A percentile compares a stretch with the other conserved stretches of the same genome.
Evolutionary conservation across 495 filamentous ascomycete species (phyloP).

Genomic region (Penicillium odoratum): DNA sequence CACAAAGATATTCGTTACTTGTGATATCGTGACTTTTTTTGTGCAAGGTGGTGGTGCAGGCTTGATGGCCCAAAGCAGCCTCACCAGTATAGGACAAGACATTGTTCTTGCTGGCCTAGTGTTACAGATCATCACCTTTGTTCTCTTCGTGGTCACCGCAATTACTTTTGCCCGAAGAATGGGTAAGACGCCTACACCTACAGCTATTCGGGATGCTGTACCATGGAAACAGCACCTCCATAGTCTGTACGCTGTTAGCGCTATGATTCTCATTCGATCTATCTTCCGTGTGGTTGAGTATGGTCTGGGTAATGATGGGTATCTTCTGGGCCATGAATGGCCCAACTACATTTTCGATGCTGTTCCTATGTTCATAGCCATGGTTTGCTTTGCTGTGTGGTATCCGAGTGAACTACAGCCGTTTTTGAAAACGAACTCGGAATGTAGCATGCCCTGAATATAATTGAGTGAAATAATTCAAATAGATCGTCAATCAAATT

Average conservation of each 20-base stretch:
- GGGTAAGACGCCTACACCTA: slow-evolving; percentile 18
- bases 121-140: slow-evolving; percentile 36
- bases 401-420: slow-evolving; percentile 11
- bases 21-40: slow-evolving; percentile 21
- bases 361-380: slow-evolving; percentile 51
- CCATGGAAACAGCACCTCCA: slow-evolving; percentile 50
- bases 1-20: slow-evolving; percentile 23
- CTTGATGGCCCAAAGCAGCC: slow-evolving; percentile 10
- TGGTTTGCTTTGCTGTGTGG: slow-evolving; percentile 43
- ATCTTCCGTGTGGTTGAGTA: slow-evolving; percentile 63
- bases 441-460: no score
- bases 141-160: slow-evolving; percentile 31
- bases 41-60: slow-evolving; percentile 17
- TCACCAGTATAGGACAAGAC: slow-evolving; percentile 6
- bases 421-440: slow-evolving; percentile 1
- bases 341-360: slow-evolving; percentile 14
- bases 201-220: slow-evolving; percentile 14
- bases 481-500: no score
- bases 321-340: slow-evolving; percentile 37
- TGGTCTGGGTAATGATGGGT: slow-evolving; percentile 48
- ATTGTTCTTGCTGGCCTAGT: slow-evolving; percentile 36
- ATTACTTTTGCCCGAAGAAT: slow-evolving; percentile 30
- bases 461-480: no score
- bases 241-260: slow-evolving; percentile 49
- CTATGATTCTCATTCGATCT: slow-evolving; percentile 56